Base-by-base conservation (phyloP, 1,139 yeast species). In the Protomyces gravidus region DNA sequence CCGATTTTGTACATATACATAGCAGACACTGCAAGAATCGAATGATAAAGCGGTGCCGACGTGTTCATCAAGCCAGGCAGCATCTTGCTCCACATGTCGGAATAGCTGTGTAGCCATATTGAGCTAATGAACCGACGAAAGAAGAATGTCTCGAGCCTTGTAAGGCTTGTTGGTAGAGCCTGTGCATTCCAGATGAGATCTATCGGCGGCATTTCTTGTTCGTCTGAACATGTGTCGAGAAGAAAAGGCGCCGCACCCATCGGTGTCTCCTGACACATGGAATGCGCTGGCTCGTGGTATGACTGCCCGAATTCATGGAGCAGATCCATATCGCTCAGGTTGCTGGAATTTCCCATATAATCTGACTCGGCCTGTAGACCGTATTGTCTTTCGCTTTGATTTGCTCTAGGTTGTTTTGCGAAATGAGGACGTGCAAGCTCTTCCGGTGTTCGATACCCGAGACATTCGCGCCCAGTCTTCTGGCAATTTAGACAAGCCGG, bases 401-500 rank as follows among this genome's bases (percentile, higher is more conserved):
- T 30, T 4, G 4, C 36, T 3, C 11, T 13, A 15, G 23, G 42
- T 17, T 36, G 42, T 11, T 17, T 36, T 19, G 17, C 42, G 3
- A 17, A 13, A 6, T 36, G 42, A n/a, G 42, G 42, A 36, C 17
- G 17, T 23, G 42, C 42, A 3, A 36, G 42, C 42, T 36, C 42
- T 5, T n/a, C 42, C 27, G 17, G 17, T 45, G 28, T 45, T n/a
- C 32, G 28, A 2, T 45, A 45, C 4, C 48, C 48, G n/a, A 25
- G 30, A 21, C 67, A 65, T 15, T 33, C 62, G 6, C 67, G 60
- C 13, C 55, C 59, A 1, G 64, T 50, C 30, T 58, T 60, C 21
- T 46, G 30, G 47, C 68, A 66, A 58, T 66, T 66, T 39, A 53
- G 26, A 42, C 68, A 66, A 23, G 27, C 36, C 5, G 68, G 68